Conservation (phyloP, 768 basidiomycete species). For the Mycena alexandri region DNA sequence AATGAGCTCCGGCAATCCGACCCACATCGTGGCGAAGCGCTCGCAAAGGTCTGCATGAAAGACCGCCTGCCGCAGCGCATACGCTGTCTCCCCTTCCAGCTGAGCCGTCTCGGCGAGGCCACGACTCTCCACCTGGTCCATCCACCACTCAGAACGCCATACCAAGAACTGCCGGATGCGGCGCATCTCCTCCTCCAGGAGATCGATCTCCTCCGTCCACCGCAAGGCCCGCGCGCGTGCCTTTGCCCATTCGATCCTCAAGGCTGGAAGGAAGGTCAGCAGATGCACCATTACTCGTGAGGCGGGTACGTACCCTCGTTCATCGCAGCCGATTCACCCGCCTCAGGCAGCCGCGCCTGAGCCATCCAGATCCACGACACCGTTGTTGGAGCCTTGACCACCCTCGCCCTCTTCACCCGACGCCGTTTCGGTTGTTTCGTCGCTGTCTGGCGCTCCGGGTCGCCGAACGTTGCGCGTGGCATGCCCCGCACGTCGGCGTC, state of each 20-base stretch:
- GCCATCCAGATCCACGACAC: constrained; percentile 28
- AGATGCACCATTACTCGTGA: too few relatives aligned
- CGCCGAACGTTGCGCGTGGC: constrained; percentile 18
- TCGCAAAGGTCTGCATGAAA: background rate
- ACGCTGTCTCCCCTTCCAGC: constrained; percentile 25
- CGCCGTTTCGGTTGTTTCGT: background rate
- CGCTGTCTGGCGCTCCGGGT: constrained; percentile 8
- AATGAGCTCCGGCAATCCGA: background rate
- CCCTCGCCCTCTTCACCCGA: background rate
- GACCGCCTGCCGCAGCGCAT: constrained; percentile 27
- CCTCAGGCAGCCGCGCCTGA: background rate
- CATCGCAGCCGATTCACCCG: background rate
- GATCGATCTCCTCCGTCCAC: constrained; percentile 42
- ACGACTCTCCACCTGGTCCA: background rate
- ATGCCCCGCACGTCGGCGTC: constrained; percentile 38
- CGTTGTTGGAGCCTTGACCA: background rate
- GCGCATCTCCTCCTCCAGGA: constrained; percentile 46
- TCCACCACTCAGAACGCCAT: constrained; percentile 34
- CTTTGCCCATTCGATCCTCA: constrained; percentile 43
- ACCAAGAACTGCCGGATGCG: constrained; percentile 36
- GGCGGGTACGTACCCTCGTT: constrained; percentile 5
- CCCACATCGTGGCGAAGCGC: background rate
- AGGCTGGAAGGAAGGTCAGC: background rate
- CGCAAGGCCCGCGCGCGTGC: constrained; percentile 35
- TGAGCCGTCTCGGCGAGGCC: background rate